Conservation (phyloP, 129 eudicot genomes). For the Artemisia argyi region DNA sequence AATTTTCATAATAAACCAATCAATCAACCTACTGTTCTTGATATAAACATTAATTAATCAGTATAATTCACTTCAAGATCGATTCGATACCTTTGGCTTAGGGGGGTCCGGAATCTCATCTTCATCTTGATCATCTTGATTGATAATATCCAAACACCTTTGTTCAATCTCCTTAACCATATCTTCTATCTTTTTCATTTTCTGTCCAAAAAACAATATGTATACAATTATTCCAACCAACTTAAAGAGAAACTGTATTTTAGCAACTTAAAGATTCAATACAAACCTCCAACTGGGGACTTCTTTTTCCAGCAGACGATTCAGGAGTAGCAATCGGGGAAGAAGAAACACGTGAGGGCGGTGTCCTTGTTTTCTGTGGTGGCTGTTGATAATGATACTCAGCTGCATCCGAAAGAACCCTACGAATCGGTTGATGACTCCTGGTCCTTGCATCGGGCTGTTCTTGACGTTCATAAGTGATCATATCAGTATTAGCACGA, state of each 20-base stretch:
- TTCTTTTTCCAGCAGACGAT: neutral
- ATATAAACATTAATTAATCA: neutral
- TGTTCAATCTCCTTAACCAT: slow-evolving; percentile 17
- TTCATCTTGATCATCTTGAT: neutral
- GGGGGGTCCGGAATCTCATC: no score
- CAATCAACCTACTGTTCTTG: neutral
- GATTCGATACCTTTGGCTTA: neutral
- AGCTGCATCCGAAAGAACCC: slow-evolving; percentile 8
- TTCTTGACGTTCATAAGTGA: no score
- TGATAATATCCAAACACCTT: slow-evolving; percentile 19
- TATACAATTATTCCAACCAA: no score
- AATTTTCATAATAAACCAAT: slow-evolving; percentile 6
- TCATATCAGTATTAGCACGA: no score
- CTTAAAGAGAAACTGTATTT: no score
- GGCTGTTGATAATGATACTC: neutral
- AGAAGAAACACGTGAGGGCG: neutral
- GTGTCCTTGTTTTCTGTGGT: neutral
- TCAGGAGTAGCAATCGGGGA: neutral
- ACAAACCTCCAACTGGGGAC: slow-evolving; percentile 13
- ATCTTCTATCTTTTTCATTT: slow-evolving; percentile 12
- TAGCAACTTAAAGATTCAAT: neutral
- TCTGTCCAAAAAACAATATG: neutral
- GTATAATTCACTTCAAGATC: neutral
- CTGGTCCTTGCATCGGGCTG: no score
- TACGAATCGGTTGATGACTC: neutral